Evolutionary conservation across 1,284 basidiomycete genomes (phyloP).

Genomic region (Porphyrellus sp.): DNA sequence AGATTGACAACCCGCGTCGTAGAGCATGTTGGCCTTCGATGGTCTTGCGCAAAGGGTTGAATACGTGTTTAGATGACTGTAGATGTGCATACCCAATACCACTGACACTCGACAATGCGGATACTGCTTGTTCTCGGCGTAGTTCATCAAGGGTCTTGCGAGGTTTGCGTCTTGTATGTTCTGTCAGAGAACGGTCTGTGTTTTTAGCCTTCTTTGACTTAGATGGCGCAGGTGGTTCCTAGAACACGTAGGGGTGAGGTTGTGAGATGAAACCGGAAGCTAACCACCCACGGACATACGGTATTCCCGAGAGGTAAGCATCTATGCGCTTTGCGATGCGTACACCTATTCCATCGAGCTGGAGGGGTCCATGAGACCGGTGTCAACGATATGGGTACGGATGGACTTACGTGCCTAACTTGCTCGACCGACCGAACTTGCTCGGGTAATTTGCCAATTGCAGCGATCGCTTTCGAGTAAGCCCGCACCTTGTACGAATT

Average conservation of each 20-base stretch:
- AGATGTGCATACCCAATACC: conserved; percentile 30
- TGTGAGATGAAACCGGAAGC: not conserved
- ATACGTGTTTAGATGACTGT: not conserved
- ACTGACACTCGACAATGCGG: conserved; percentile 15
- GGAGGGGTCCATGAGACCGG: conserved; percentile 10
- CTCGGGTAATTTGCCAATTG: conserved; percentile 37
- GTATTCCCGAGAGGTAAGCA: conserved; percentile 35
- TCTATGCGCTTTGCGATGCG: conserved; percentile 45
- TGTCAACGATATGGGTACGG: not conserved
- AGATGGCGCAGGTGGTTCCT: conserved; percentile 19
- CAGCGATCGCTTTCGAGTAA: conserved; percentile 46
- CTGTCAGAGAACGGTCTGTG: not conserved
- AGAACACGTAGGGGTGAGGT: conserved; percentile 1
- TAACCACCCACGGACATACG: conserved; percentile 38
- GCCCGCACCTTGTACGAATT: conserved; percentile 51
- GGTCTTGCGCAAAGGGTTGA: conserved; percentile 26
- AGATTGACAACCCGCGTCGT: conserved; percentile 46
- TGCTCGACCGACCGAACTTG: conserved; percentile 45
- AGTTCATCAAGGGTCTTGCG: conserved; percentile 27
- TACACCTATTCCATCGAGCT: conserved; percentile 44
- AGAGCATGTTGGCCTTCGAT: conserved; percentile 42
- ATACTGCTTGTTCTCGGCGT: conserved; percentile 14
- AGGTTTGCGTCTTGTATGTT: conserved; percentile 4
- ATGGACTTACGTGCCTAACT: conserved; percentile 28
- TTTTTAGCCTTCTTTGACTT: conserved; percentile 12